Conservation (phyloP, 495 filamentous ascomycete species). For the Hypoxylon rickii region DNA sequence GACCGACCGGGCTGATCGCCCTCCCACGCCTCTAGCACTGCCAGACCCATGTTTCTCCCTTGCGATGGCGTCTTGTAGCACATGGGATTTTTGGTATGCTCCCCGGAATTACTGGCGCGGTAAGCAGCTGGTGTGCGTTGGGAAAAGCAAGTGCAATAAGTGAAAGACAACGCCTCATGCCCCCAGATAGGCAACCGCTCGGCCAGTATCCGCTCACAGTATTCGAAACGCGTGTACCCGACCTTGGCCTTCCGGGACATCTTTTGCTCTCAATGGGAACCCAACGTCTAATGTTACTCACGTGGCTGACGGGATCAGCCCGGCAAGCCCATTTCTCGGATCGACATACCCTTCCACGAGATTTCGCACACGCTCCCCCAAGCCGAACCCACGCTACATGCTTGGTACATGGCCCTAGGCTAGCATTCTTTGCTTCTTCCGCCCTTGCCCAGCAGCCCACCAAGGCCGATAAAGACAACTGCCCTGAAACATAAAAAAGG, state of each 20-base stretch:
- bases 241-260: constrained; percentile 11
- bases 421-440: constrained; percentile 20
- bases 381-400: not conserved
- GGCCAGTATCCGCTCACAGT: constrained; percentile 26
- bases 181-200: constrained; percentile 10
- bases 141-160: constrained; percentile 15
- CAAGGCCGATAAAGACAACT: too few relatives aligned
- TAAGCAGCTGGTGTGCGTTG: constrained; percentile 2
- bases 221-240: constrained; percentile 10
- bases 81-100: not conserved
- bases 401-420: too few relatives aligned
- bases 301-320: constrained; percentile 30
- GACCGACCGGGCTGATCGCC: constrained; percentile 20
- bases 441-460: not conserved
- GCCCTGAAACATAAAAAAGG: constrained; percentile 12
- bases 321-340: constrained; percentile 15
- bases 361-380: constrained; percentile 10
- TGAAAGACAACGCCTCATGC: constrained; percentile 10
- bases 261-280: constrained; percentile 6
- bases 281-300: constrained; percentile 30
- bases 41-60: constrained; percentile 11
- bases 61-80: not conserved
- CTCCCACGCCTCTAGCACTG: constrained; percentile 6
- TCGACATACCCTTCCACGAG: constrained; percentile 13
- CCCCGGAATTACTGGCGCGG: constrained; percentile 20